These are phyloP conservation scores for Acanthochlamys bracteata DNA, from an alignment of 106 monocot species.

Conservation along the genomic window DNA sequence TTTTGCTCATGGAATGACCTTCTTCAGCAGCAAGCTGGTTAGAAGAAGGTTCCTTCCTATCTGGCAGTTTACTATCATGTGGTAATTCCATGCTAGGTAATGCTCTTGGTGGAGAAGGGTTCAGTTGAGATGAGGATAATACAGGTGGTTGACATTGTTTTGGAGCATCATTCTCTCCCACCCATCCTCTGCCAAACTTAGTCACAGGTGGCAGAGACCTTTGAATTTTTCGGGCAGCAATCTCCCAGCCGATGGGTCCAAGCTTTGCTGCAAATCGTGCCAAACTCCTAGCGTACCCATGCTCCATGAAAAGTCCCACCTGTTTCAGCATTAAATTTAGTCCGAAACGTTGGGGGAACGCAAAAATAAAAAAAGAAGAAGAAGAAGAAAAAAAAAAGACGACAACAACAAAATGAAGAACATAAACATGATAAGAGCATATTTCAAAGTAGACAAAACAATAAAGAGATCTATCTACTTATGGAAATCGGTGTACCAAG, in stretches of 20 bases:
- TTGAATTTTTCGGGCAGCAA: constrained; percentile 54
- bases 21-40: not conserved
- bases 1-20: not conserved
- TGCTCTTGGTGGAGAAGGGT: constrained; percentile 4
- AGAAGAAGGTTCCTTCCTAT: constrained; percentile 8
- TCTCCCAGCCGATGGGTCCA: constrained; percentile 65
- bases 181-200: constrained; percentile 85
- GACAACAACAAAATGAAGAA: too few species aligned
- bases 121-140: constrained; percentile 1
- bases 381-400: not conserved
- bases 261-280: constrained; percentile 83
- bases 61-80: constrained; percentile 6
- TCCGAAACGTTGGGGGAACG: not conserved
- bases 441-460: too few species aligned
- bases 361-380: not conserved
- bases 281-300: constrained; percentile 83
- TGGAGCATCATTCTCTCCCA: constrained; percentile 45
- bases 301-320: constrained; percentile 77
- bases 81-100: not conserved
- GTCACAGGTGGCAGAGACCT: constrained; percentile 62
- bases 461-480: too few species aligned
- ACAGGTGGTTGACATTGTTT: constrained; percentile 21
- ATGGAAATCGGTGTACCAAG: too few species aligned
- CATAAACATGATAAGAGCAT: too few species aligned
- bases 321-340: constrained; percentile 11